Evolutionary conservation across 306 rosid genomes (phyloP).

Genomic region (Cyamopsis tetragonoloba): DNA sequence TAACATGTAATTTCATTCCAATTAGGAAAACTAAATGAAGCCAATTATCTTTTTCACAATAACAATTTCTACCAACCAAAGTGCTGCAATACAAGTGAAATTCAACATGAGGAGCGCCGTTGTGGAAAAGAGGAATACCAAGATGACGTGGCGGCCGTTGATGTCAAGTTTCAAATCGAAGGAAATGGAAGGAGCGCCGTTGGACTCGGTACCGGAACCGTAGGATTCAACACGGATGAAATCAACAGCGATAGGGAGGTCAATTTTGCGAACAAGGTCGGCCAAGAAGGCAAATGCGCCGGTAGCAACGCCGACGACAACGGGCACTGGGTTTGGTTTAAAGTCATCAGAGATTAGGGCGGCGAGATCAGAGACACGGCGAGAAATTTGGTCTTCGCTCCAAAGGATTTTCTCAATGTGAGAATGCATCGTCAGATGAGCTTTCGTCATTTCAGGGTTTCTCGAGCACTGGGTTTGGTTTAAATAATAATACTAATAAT

Average conservation of each 20-base stretch:
- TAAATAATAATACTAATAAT: no score
- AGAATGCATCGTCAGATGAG: slow-evolving; percentile 37
- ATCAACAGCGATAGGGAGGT: slow-evolving; percentile 61
- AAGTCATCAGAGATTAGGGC: slow-evolving; percentile 48
- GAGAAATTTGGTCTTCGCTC: slow-evolving; percentile 59
- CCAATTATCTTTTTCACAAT: neutral
- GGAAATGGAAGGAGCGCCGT: slow-evolving; percentile 57
- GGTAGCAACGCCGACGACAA: slow-evolving; percentile 75
- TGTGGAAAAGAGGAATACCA: slow-evolving; percentile 46
- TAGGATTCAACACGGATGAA: slow-evolving; percentile 71
- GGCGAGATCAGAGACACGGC: slow-evolving; percentile 67
- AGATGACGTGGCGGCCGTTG: slow-evolving; percentile 55
- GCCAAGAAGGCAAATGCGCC: slow-evolving; percentile 86
- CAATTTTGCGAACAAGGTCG: slow-evolving; percentile 66
- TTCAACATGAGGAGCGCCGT: no score
- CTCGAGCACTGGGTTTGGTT: no score
- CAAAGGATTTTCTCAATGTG: slow-evolving; percentile 62
- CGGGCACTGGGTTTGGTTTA: slow-evolving; percentile 41
- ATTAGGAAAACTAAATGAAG: neutral
- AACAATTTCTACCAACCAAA: no score
- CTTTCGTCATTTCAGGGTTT: no score
- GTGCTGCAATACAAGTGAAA: neutral
- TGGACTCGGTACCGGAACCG: slow-evolving; percentile 62
- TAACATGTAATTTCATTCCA: neutral
- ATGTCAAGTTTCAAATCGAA: slow-evolving; percentile 62